Percentiles rank a stretch among this genome's conserved stretches.
These are phyloP conservation scores for Termitomyces sp. DNA, from an alignment of 768 basidiomycete genomes.

Conservation along the genomic window DNA sequence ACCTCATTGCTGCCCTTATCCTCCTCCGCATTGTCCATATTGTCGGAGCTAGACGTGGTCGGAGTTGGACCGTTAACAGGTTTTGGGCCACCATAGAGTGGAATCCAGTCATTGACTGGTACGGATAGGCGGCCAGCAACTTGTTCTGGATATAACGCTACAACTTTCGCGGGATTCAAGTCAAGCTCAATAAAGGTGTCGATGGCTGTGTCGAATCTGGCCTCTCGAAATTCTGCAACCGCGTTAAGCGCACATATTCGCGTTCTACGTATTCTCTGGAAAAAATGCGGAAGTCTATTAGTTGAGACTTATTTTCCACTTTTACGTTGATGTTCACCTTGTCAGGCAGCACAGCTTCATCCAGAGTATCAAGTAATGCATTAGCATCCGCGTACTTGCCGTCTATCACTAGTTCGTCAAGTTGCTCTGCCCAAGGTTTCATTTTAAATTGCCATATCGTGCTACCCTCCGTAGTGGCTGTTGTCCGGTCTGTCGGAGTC, in stretches of 20 bases:
- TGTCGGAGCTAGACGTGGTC: conserved; percentile 18
- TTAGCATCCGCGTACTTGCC: conserved; percentile 76
- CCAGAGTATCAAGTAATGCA: conserved; percentile 68
- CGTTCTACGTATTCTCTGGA: conserved; percentile 49
- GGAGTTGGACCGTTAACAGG: conserved; percentile 24
- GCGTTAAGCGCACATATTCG: conserved; percentile 72
- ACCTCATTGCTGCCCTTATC: conserved; percentile 12
- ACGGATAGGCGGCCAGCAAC: conserved; percentile 77
- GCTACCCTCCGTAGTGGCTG: conserved; percentile 65
- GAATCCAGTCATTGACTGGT: conserved; percentile 69
- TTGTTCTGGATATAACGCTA: conserved; percentile 80
- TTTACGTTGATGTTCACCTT: conserved; percentile 38
- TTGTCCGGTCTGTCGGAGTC: conserved; percentile 68
- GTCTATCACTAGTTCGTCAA: conserved; percentile 73
- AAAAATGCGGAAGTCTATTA: neutral
- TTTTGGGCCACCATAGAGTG: conserved; percentile 74
- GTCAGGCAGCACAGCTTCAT: conserved; percentile 52
- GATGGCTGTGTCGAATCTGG: conserved; percentile 73
- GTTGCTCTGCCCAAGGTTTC: conserved; percentile 72
- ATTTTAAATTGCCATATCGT: conserved; percentile 73
- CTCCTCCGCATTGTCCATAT: conserved; percentile 16
- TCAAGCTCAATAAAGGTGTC: conserved; percentile 86
- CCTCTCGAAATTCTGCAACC: conserved; percentile 66
- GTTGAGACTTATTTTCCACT: neutral
- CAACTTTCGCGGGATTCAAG: conserved; percentile 89